phyloP scores from a whole-genome alignment of 2,329 filamentous ascomycete species.

The Nannizzia gypsea region DNA sequence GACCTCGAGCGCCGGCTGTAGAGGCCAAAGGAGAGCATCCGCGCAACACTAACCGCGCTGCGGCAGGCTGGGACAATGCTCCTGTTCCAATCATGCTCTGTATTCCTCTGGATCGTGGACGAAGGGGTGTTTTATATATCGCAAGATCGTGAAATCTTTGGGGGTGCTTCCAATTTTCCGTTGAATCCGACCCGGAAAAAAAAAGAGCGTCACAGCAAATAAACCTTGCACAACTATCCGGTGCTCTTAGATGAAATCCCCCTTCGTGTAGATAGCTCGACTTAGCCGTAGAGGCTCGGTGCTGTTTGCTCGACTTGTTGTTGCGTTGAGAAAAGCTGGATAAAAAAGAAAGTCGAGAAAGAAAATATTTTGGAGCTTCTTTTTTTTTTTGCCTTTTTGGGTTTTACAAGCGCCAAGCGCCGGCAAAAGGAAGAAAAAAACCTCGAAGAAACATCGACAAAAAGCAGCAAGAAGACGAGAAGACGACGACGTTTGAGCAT shows the following conservation, averaged over 20 bases:
- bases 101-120: not conserved
- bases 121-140: not conserved
- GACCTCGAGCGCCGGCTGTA: constrained; percentile 22
- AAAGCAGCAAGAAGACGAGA: not conserved
- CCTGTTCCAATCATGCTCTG: constrained; percentile 31
- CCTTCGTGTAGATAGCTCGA: not conserved
- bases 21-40: constrained; percentile 25
- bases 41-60: constrained; percentile 28
- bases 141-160: not conserved
- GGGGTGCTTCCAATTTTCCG: not conserved
- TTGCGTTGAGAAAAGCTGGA: not conserved
- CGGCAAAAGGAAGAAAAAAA: not conserved
- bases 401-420: constrained; percentile 1
- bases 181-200: not conserved
- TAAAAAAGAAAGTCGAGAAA: not conserved
- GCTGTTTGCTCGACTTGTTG: not conserved
- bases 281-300: not conserved
- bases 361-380: constrained; percentile 1
- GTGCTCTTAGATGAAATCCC: not conserved
- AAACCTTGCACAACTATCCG: not conserved
- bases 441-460: not conserved
- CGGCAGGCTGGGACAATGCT: constrained; percentile 24
- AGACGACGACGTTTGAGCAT: not conserved
- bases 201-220: not conserved
- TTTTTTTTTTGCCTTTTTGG: constrained; percentile 3